phyloP scores from a whole-genome alignment of 495 filamentous ascomycete species.

The Penicillium coprophilum region DNA sequence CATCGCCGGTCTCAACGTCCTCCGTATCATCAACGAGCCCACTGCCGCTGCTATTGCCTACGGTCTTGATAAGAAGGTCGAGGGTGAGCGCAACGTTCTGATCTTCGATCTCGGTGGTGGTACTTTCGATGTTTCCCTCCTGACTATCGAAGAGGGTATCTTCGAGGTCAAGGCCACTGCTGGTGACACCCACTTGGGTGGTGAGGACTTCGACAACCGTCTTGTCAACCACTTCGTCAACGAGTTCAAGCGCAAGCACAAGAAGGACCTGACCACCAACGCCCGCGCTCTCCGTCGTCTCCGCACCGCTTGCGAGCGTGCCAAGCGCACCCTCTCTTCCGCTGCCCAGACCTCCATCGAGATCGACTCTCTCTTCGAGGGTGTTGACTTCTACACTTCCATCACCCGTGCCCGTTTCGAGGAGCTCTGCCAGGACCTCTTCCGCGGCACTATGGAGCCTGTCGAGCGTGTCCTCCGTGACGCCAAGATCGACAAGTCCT shows the following conservation, averaged over 20 bases:
- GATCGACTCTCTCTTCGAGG: slow-evolving; percentile 98
- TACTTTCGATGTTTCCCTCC: slow-evolving; percentile 98
- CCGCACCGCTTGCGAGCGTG: slow-evolving; percentile 97
- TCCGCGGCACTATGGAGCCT: slow-evolving; percentile 93
- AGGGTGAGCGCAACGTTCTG: slow-evolving; percentile 96
- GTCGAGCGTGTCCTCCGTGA: slow-evolving; percentile 99
- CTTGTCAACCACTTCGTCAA: slow-evolving; percentile 94
- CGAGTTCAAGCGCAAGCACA: slow-evolving; percentile 90
- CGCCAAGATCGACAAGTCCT: slow-evolving; percentile 89
- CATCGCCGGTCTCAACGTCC: slow-evolving; percentile 90
- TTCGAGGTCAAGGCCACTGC: slow-evolving; percentile 99
- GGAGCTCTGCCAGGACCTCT: slow-evolving; percentile 96
- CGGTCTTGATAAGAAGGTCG: slow-evolving; percentile 94
- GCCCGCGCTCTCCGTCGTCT: slow-evolving; percentile 97
- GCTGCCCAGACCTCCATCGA: slow-evolving; percentile 97
- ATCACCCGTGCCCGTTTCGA: slow-evolving; percentile 99
- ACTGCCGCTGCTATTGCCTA: slow-evolving; percentile 96
- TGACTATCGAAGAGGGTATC: slow-evolving; percentile 98
- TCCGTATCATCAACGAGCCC: slow-evolving; percentile 96
- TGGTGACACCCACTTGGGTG: slow-evolving; percentile 98
- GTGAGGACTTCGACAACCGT: slow-evolving; percentile 98
- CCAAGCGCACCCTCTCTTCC: slow-evolving; percentile 96
- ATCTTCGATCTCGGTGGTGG: slow-evolving; percentile 99
- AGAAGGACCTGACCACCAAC: slow-evolving; percentile 79
- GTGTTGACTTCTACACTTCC: slow-evolving; percentile 96